Base-by-base conservation (phyloP, 306 rosid genomes). In the Parietaria judaica region DNA sequence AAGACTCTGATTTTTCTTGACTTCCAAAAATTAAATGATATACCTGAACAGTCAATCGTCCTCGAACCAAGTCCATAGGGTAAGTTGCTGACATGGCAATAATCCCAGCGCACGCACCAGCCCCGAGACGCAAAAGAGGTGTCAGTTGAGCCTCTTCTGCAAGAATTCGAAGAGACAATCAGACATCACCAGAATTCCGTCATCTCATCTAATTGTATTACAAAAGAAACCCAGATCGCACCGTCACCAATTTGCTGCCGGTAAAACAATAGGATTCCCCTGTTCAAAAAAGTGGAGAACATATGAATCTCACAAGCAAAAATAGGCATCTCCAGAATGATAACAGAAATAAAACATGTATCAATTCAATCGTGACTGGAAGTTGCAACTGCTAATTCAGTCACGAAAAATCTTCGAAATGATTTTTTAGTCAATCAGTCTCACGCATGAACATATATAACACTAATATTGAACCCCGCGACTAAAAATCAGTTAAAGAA, bases 51-150 rank as follows among this genome's bases (percentile, higher is more conserved):
- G 86, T 85, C 51, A 85, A 57, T 47, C 88, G 81, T 58, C 94
- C 88, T 52, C 88, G 84, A 46, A 78, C 84, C 76, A 82, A 48
- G 76, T 85, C 94, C 84, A 82, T 73, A 5, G 86, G 88, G 66
- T 85, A 82, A 68, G 88, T 85, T 69, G 88, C 86, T 51, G 88
- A 85, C 88, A 80, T 85, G 46, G 94, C 88, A 73, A 85, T 85
- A 63, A 82, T 80, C 72, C 86, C 84, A 13, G 94, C 86, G 72
- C 84, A 82, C 9, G 94, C 94, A 34, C 94, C 88, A 66, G 88
- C 94, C 78, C 94, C 88, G 59, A 82, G 88, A 51, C 83, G 86
- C 52, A 82, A 64, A 56, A 82, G 59, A 58, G 94, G 88, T 63
- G 86, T 82, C 60, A 85, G 84, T 57, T 85, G 81, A 65, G 86